These are phyloP conservation scores for Auricularia cornea DNA, from an alignment of 768 basidiomycete species.

Conservation along the genomic window DNA sequence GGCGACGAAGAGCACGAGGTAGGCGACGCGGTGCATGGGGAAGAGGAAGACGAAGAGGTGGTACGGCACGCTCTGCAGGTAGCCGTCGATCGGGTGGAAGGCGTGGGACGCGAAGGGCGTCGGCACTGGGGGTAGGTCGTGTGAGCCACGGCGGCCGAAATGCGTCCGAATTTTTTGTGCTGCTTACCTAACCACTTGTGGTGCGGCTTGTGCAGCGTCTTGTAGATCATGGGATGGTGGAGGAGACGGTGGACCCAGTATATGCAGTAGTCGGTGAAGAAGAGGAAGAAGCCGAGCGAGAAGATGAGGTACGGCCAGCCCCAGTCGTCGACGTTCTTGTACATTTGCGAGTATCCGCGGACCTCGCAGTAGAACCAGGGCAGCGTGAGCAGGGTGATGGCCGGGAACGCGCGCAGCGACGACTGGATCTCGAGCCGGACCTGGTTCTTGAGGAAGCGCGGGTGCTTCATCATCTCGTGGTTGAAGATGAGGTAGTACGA, in stretches of 20 bases:
- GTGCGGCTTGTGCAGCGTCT: slow-evolving; percentile 90
- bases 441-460: slow-evolving; percentile 87
- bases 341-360: slow-evolving; percentile 71
- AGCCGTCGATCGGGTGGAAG: slow-evolving; percentile 95
- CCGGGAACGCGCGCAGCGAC: slow-evolving; percentile 71
- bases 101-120: slow-evolving; percentile 97
- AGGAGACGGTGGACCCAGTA: slow-evolving; percentile 96
- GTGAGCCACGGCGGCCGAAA: too few species aligned
- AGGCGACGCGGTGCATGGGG: slow-evolving; percentile 79
- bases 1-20: slow-evolving; percentile 78
- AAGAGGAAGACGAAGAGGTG: slow-evolving; percentile 87
- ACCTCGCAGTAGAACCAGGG: slow-evolving; percentile 95
- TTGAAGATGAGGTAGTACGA: slow-evolving; percentile 89
- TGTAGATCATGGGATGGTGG: slow-evolving; percentile 83
- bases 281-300: slow-evolving; percentile 52
- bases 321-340: slow-evolving; percentile 70
- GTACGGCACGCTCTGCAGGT: slow-evolving; percentile 88
- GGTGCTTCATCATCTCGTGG: slow-evolving; percentile 91
- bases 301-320: slow-evolving; percentile 64
- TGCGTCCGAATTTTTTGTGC: not conserved
- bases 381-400: slow-evolving; percentile 74
- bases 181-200: slow-evolving; percentile 95
- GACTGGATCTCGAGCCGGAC: slow-evolving; percentile 54
- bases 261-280: slow-evolving; percentile 87
- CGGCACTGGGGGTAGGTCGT: slow-evolving; percentile 51